Conservation (phyloP, 2,329 filamentous ascomycete species). For the Penicillium decumbens region DNA sequence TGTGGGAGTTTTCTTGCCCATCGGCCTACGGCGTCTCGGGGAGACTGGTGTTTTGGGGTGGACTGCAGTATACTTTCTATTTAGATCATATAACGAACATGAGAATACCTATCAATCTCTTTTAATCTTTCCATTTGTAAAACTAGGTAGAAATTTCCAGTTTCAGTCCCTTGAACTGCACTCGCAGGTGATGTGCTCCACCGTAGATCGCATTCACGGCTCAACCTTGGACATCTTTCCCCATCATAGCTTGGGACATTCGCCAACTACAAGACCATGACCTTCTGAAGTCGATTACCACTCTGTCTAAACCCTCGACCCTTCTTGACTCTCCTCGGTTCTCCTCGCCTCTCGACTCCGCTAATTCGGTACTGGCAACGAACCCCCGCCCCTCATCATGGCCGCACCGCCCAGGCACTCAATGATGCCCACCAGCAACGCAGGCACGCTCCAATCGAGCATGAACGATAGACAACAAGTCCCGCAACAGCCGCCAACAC, state of each 20-base stretch:
- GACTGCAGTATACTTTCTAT: neutral
- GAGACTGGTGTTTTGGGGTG: neutral
- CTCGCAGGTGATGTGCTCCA: conserved; percentile 23
- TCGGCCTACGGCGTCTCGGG: neutral
- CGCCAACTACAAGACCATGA: neutral
- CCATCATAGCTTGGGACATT: neutral
- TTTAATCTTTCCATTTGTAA: neutral
- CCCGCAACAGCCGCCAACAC: conserved; percentile 46
- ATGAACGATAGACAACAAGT: conserved; percentile 25
- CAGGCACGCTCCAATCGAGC: conserved; percentile 18
- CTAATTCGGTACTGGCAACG: neutral
- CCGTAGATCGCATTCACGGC: conserved; percentile 22
- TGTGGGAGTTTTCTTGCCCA: neutral
- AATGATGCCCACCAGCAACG: conserved; percentile 33
- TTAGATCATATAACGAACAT: neutral
- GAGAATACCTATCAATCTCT: neutral
- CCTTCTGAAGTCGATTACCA: neutral
- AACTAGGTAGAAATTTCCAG: neutral
- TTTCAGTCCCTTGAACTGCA: conserved; percentile 7
- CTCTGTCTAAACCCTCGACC: neutral
- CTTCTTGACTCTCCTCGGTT: neutral
- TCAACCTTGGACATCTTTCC: neutral
- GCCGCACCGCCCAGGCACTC: conserved; percentile 30
- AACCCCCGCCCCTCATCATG: conserved; percentile 17
- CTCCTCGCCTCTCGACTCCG: no score